Evolutionary conservation across 345 rosid genomes (phyloP), one percentile per base, ranked within the genome.

Genomic region (Syzygium aromaticum): DNA sequence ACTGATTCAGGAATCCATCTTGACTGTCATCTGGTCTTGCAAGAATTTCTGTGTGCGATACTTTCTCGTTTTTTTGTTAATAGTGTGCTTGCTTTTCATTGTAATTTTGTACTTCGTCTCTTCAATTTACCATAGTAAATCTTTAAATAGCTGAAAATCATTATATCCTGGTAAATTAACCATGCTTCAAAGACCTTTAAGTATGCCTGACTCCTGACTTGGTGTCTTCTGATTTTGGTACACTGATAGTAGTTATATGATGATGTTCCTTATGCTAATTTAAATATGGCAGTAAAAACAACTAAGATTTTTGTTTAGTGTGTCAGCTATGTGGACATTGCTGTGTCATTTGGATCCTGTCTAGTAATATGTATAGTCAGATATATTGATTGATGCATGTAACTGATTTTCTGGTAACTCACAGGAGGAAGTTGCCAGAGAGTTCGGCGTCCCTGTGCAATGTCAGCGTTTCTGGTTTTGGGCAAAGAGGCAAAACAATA

Each of bases 391-490:
- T 51, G 19, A 52, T 84, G 49, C 43, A 53, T 40, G 27, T 51
- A 38, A 15, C 40, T 51, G 64, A 90, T 33, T 84, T 54, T 86
- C 53, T 77, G 84, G 67, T 90, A 86, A 40, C 77, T 80, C 52
- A 21, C 89, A 92, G 93, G 93, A 88, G 86, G 92, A 92, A 59
- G 90, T 92, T 85, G 93, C 91, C 15, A 89, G 91, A 87, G 93
- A 90, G 84, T 89, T 92, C 49, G 91, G 90, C 19, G 86, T 92
- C 46, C 93, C 93, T n/a, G 91, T 91, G 28, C 92, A 90, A 85
- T 90, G 86, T 89, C 93, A 88, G 86, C 90, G 94, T 22, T 91
- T 91, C 56, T 92, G 94, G 94, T 84, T 91, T 15, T 92, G 94
- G 94, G 87, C 91, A 57, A 89, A 90, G 89, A 92, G 93, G 25